A percentile compares a stretch with the other conserved stretches of the same genome.
These are phyloP conservation scores for Golubevia pallescens DNA, from an alignment of 1,284 basidiomycete genomes.

Conservation along the genomic window DNA sequence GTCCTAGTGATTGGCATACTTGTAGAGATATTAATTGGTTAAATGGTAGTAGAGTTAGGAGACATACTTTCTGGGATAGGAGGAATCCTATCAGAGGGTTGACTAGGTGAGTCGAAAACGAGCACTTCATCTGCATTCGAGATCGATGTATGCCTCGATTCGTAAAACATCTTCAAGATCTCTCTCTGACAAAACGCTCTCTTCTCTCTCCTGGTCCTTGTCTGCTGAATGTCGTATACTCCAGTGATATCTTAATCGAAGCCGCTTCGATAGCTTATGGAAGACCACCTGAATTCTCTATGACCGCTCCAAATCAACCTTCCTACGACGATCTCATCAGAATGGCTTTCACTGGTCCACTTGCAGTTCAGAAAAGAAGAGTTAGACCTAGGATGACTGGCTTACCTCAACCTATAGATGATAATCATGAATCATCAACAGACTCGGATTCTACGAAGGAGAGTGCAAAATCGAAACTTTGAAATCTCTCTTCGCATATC, in stretches of 20 bases:
- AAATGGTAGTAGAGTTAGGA: constrained; percentile 22
- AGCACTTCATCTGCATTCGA: neutral
- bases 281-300: constrained; percentile 17
- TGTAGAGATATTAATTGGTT: constrained; percentile 52
- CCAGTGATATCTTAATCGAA: constrained; percentile 50
- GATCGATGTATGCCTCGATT: neutral
- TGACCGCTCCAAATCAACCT: constrained; percentile 25
- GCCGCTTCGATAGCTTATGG: constrained; percentile 43
- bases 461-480: too few species aligned
- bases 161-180: too few species aligned
- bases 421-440: too few species aligned
- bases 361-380: constrained; percentile 34
- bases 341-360: constrained; percentile 37
- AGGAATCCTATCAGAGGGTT: constrained; percentile 53
- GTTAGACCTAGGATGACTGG: constrained; percentile 44
- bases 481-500: too few species aligned
- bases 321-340: constrained; percentile 33
- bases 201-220: too few species aligned
- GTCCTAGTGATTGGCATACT: constrained; percentile 56
- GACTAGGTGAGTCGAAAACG: constrained; percentile 18
- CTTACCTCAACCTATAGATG: too few species aligned
- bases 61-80: constrained; percentile 56
- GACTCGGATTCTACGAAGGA: too few species aligned
- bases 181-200: neutral
- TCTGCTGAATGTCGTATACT: constrained; percentile 2